Conservation (phyloP, 768 basidiomycete species). For the Pulveroboletus sp. region DNA sequence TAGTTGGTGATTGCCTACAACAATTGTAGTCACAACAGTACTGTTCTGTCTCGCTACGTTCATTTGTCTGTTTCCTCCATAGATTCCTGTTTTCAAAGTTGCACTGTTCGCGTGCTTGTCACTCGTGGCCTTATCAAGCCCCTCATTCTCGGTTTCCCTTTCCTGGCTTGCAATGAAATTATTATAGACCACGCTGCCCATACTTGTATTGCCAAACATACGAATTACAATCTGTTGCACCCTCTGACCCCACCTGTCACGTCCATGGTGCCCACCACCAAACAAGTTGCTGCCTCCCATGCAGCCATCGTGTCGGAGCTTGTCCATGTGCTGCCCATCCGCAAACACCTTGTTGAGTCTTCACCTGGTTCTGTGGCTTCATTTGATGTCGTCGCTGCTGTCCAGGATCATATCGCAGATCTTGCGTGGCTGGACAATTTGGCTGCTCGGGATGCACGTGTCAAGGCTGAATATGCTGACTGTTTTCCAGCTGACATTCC, state of each 20-base stretch:
- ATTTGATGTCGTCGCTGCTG: neutral
- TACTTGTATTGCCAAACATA: slow-evolving; percentile 7
- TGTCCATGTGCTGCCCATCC: neutral
- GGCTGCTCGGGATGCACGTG: neutral
- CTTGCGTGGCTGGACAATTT: neutral
- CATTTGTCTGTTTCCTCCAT: slow-evolving; percentile 7
- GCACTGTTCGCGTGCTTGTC: slow-evolving; percentile 20
- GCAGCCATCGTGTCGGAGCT: too few species aligned
- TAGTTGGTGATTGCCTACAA: too few species aligned
- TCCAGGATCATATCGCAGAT: neutral
- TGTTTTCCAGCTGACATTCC: neutral
- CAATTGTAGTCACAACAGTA: too few species aligned
- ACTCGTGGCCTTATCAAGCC: slow-evolving; percentile 22
- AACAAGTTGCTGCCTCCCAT: too few species aligned
- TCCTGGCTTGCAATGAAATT: slow-evolving; percentile 34
- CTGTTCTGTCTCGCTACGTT: slow-evolving; percentile 13
- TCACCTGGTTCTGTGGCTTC: neutral
- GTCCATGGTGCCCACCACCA: too few species aligned
- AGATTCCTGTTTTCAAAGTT: slow-evolving; percentile 3
- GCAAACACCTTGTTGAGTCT: neutral
- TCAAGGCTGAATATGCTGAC: neutral
- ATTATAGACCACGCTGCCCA: slow-evolving; percentile 24
- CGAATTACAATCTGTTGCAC: too few species aligned
- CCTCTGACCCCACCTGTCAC: too few species aligned
- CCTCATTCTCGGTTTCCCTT: slow-evolving; percentile 35